Evolutionary conservation across 805 yeast species (phyloP), one percentile per base, ranked within the genome.

Genomic region (Starmerella vitae): DNA sequence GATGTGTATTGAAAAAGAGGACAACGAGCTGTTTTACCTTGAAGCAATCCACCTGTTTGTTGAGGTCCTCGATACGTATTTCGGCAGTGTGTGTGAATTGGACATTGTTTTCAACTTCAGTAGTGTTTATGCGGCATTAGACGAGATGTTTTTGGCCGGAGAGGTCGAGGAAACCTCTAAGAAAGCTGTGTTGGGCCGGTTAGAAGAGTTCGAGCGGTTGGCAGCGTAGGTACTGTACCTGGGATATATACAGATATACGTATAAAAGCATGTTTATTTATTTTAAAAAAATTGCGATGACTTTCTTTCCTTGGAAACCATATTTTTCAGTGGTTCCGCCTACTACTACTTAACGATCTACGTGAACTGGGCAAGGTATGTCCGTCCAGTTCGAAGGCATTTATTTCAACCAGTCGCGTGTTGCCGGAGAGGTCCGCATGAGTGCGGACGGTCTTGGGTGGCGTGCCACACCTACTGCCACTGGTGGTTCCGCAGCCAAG

Each of bases 401-500:
- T 48, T 86, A 83, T 58, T 66, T 84, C 58, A 86, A 91, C 60
- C 94, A 81, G 59, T 81, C 94, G 39, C 75, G 75, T 50, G 66
- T 70, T 29, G 71, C 74, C 34, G 99, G 99, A 19, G 77, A 93
- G 51, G 78, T 88, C 70, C 83, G 98, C 62, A 73, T 91, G 46
- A 94, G 96, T 12, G 91, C 81, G 46, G 76, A 93, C n/a, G 99
- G 99, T 36, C 69, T 91, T 21, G 99, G 99, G 34, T 91, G 99
- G 99, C 88, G 88, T 56, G 77, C 77, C 0, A 52, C 65, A 4
- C 63, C 70, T 30, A 65, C 66, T 20, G 57, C 71, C 18, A 40
- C 45, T 14, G 62, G 68, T 5, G 70, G 68, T 12, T 65, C 67
- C 29, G 60, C 69, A 19, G 63, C 68, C 29, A 64, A 64, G 20